Base-by-base conservation (phyloP, 2,329 filamentous ascomycete genomes). In the Atkinsonella hypoxylon region DNA sequence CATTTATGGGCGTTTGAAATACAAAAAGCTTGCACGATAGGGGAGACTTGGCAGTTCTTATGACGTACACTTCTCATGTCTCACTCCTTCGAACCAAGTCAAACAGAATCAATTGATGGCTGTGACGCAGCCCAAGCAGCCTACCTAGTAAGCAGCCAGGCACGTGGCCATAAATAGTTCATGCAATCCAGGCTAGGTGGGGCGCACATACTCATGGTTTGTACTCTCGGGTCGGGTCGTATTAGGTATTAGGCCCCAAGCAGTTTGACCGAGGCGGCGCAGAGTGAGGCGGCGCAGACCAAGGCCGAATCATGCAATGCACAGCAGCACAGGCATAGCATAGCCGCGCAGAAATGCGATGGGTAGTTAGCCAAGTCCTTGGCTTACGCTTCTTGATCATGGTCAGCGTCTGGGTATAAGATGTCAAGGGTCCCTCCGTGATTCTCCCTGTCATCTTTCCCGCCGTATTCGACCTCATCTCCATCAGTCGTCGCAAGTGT, bases 1-100 rank as follows among this genome's bases (percentile, higher is more conserved):
- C 51, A 58, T 54, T 52, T 50, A 18, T 39, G 36, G 54, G 55
- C 51, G 50, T 54, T 41, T 45, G 48, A 45, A 51, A 57, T 43
- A 53, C 46, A 42, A 53, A 4, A 45, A 26, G 26, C 4, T 51
- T 46, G 54, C 51, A 56, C 50, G 50, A 51, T 52, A 52, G 54
- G 54, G 47, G 38, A 26, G 38, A 15, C n/a, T 26, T 22, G 17
- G 30, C 31, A 38, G 12, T 7, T 15, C 22, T 40, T n/a, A 9
- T 34, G 39, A 39, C 39, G 17, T 10, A 15, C 22, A 31, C 4
- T 31, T 15, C 20, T 15, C 13, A 26, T 26, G 2, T 26, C 7
- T 26, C 26, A 26, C 26, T 26, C n/a, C n/a, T n/a, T n/a, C n/a
- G n/a, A n/a, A n/a, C n/a, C n/a, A n/a, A n/a, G n/a, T n/a, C n/a